Evolutionary conservation across 306 rosid species (phyloP).

Genomic region (Casuarina cunninghamiana): DNA sequence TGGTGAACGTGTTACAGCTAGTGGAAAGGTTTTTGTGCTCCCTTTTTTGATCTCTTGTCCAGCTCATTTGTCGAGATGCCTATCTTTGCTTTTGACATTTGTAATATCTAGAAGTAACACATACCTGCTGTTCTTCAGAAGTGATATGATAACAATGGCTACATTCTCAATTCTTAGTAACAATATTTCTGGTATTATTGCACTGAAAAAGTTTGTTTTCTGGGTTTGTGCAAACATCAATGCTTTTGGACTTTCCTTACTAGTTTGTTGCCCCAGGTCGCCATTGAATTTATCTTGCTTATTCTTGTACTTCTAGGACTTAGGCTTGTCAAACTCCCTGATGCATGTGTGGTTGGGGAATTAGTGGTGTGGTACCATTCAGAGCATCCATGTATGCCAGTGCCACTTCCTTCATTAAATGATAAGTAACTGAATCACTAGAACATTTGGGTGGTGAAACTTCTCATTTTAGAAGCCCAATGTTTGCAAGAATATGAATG

Average conservation of each 20-base stretch:
- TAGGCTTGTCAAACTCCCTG: background rate
- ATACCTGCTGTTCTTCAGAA: background rate
- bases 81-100: background rate
- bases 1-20: conserved; percentile 87
- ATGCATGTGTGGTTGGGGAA: background rate
- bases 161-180: background rate
- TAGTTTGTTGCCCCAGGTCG: background rate
- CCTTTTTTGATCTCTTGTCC: background rate
- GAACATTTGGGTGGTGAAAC: background rate
- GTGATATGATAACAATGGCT: background rate
- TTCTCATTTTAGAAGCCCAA: background rate
- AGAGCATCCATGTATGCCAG: background rate
- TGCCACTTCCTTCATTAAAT: background rate
- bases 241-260: conserved; percentile 1
- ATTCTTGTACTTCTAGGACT: background rate
- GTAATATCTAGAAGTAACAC: background rate
- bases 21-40: conserved; percentile 71
- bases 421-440: background rate
- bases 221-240: background rate
- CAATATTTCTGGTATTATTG: background rate
- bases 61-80: background rate
- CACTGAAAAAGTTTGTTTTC: background rate
- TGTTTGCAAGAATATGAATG: background rate
- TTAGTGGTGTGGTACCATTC: background rate
- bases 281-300: background rate